Percentiles rank a stretch among this genome's conserved stretches.
Evolutionary conservation across 2,329 filamentous ascomycete genomes (phyloP).

Genomic region (Thelonectria rubi): DNA sequence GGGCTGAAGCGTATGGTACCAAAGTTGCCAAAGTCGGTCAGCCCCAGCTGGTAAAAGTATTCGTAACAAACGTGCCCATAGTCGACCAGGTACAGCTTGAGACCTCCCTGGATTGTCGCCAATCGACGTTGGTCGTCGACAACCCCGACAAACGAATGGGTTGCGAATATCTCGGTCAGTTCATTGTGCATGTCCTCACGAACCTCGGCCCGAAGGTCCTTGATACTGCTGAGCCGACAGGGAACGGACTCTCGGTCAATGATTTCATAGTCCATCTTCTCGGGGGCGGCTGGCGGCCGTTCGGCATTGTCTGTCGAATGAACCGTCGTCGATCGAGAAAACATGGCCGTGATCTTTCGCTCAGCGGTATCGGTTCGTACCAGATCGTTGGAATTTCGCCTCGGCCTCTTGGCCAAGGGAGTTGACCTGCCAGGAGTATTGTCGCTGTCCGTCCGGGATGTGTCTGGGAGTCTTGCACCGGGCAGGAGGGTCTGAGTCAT

Average conservation of each 20-base stretch:
- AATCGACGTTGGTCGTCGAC: slow-evolving; percentile 88
- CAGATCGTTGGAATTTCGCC: slow-evolving; percentile 73
- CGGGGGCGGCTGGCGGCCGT: slow-evolving; percentile 50
- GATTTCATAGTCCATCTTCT: slow-evolving; percentile 74
- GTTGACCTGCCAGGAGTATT: slow-evolving; percentile 46
- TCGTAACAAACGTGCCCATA: slow-evolving; percentile 89
- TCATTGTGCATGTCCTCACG: slow-evolving; percentile 84
- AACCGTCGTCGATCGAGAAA: slow-evolving; percentile 62
- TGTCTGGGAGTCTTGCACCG: slow-evolving; percentile 57
- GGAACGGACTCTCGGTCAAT: slow-evolving; percentile 73
- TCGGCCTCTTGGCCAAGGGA: slow-evolving; percentile 49
- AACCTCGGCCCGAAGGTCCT: slow-evolving; percentile 82
- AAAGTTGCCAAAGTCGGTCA: slow-evolving; percentile 97
- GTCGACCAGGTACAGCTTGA: slow-evolving; percentile 91
- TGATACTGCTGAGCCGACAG: slow-evolving; percentile 85
- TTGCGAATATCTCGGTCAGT: slow-evolving; percentile 85
- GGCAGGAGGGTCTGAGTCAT: slow-evolving; percentile 91
- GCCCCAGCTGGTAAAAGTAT: slow-evolving; percentile 93
- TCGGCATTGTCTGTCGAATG: slow-evolving; percentile 39
- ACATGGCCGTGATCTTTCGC: slow-evolving; percentile 97
- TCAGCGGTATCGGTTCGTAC: slow-evolving; percentile 88
- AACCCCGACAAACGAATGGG: slow-evolving; percentile 91
- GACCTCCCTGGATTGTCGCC: slow-evolving; percentile 90
- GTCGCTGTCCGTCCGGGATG: slow-evolving; percentile 42
- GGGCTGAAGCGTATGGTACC: slow-evolving; percentile 83